Evolutionary conservation across 2,329 filamentous ascomycete genomes (phyloP).

Genomic region (Lecanosticta acicola): DNA sequence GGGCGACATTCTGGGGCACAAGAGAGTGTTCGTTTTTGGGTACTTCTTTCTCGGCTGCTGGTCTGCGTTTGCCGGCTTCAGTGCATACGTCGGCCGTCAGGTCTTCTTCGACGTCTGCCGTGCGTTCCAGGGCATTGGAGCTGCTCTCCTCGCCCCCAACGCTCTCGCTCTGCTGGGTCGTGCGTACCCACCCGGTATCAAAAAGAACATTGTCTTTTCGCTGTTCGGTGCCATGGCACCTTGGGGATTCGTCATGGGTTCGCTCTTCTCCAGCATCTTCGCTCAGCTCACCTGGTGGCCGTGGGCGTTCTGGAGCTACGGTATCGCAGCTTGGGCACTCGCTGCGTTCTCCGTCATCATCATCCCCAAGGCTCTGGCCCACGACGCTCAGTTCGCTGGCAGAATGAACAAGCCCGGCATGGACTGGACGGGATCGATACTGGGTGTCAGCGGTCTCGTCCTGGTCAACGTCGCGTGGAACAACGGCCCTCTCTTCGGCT

Average conservation of each 20-base stretch:
- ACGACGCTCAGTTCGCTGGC: conserved; percentile 18
- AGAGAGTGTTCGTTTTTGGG: conserved; percentile 37
- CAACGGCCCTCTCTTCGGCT: conserved; percentile 31
- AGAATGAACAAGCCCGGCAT: conserved; percentile 12
- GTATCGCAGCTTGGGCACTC: conserved; percentile 23
- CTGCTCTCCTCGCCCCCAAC: conserved; percentile 35
- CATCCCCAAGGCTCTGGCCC: conserved; percentile 22
- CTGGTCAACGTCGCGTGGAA: conserved; percentile 33
- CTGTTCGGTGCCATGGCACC: conserved; percentile 36
- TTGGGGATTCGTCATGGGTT: conserved; percentile 33
- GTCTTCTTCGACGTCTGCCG: conserved; percentile 36
- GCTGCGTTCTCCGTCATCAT: conserved; percentile 23
- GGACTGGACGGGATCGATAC: conserved; percentile 26
- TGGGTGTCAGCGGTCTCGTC: conserved; percentile 29
- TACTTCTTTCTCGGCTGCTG: conserved; percentile 38
- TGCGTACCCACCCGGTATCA: conserved; percentile 32
- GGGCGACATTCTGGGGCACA: conserved; percentile 41
- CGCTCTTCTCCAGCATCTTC: conserved; percentile 32
- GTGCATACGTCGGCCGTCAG: conserved; percentile 27
- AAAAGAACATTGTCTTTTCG: conserved; percentile 37
- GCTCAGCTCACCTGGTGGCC: conserved; percentile 31
- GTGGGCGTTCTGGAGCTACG: conserved; percentile 32
- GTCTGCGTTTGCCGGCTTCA: conserved; percentile 38
- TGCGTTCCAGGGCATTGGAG: conserved; percentile 38
- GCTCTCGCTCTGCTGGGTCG: conserved; percentile 35